Evolutionary conservation across 305 asterid species (phyloP).

Genomic region (Fraxinus velutina): DNA sequence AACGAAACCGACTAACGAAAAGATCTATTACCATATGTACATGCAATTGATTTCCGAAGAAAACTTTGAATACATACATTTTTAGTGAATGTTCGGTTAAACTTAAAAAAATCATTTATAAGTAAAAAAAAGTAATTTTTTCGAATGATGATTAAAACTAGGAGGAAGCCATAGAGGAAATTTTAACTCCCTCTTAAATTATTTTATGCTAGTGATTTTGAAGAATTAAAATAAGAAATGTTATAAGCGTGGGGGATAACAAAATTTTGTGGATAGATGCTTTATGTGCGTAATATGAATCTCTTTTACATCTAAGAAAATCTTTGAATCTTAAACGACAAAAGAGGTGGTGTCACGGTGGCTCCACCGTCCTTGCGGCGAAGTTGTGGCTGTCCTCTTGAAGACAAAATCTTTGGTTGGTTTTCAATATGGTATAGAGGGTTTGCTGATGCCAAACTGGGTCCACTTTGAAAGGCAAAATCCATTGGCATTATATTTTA

Average conservation of each 20-base stretch:
- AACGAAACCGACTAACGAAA: too few relatives aligned
- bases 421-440: constrained; percentile 5
- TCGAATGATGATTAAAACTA: too few relatives aligned
- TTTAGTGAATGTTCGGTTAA: too few relatives aligned
- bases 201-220: not conserved
- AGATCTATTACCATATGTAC: too few relatives aligned
- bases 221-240: not conserved
- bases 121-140: too few relatives aligned
- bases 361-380: constrained; percentile 49
- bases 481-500: constrained; percentile 38
- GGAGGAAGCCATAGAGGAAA: too few relatives aligned
- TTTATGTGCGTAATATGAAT: constrained; percentile 5
- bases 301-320: constrained; percentile 22
- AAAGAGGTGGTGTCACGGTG: constrained; percentile 41
- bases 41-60: too few relatives aligned
- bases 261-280: constrained; percentile 28
- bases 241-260: not conserved
- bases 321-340: constrained; percentile 22
- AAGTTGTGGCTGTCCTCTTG: constrained; percentile 29
- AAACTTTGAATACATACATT: too few relatives aligned
- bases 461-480: constrained; percentile 43
- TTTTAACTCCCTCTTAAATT: too few relatives aligned
- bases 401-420: constrained; percentile 22
- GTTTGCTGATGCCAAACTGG: constrained; percentile 37
- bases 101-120: too few relatives aligned